These are phyloP conservation scores for Ricinus communis DNA, from an alignment of 345 rosid genomes.

Conservation along the genomic window DNA sequence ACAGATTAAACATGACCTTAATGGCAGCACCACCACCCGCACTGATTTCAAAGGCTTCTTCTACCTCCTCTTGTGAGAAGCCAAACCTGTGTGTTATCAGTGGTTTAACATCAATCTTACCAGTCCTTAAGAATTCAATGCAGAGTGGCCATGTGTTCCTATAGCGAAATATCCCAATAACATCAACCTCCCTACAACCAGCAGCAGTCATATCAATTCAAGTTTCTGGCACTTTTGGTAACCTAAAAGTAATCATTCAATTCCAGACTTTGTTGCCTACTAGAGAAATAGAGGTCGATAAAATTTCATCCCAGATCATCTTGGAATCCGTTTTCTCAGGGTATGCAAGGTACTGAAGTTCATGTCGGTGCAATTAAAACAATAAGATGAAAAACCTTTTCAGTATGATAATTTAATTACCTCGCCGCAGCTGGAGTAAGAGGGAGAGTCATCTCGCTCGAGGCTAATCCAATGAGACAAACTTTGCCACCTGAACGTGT, in stretches of 20 bases:
- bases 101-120: constrained; percentile 84
- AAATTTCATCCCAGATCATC: not conserved
- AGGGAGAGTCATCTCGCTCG: constrained; percentile 70
- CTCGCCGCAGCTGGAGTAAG: constrained; percentile 92
- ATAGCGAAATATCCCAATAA: constrained; percentile 74
- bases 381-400: not conserved
- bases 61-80: constrained; percentile 83
- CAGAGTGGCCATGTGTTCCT: constrained; percentile 92
- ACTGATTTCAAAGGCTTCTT: constrained; percentile 83
- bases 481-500: constrained; percentile 88
- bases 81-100: constrained; percentile 84
- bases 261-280: not conserved
- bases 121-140: constrained; percentile 66
- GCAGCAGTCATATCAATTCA: not conserved
- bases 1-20: constrained; percentile 88
- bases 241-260: not conserved
- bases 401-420: constrained; percentile 30
- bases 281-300: not conserved
- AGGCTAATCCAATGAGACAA: constrained; percentile 87
- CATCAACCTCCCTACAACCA: constrained; percentile 76
- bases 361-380: not conserved
- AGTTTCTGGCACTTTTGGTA: not conserved
- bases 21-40: constrained; percentile 81
- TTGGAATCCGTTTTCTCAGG: not conserved
- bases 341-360: not conserved